Evolutionary conservation across 1,284 basidiomycete genomes (phyloP), one percentile per base, ranked within the genome.

Genomic region (Fistulinella cinereoalba): DNA sequence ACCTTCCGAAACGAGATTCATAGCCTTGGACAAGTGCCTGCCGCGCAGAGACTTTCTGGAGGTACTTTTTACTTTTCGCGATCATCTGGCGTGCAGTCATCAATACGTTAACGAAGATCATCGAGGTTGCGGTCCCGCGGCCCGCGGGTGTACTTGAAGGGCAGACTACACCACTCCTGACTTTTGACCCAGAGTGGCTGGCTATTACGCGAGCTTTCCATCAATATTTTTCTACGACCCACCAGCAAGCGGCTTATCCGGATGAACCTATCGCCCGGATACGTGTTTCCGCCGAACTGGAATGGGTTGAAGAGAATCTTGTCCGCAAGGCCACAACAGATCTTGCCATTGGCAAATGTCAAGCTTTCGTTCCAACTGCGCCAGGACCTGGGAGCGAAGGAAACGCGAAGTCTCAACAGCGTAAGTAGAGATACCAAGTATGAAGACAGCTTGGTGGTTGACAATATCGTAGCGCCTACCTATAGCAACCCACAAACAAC

Each of bases 11-110:
- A 98, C 96, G 0, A 79, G 76, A 43, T 99, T 99, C 67, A 70
- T 99, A 11, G 94, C 96, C 1, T 72, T 99, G 4, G 93, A 97
- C 71, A 98, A 99, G 66, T 97, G 94, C 58, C 77, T 94, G 1
- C 85, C 87, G 0, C 76, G 74, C 10, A 79, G 88, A 40, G 80
- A 89, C 41, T 97, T 93, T 62, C 76, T 99, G 5, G 92, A 97
- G 76, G 92, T 91, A 56, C 45, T 62, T 54, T n/a, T 24, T 39
- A 28, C 41, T 37, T 43, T 31, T 41, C 19, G 16, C 18, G 11
- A 13, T 13, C 37, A 29, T 45, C 41, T 54, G 13, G 54, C 3
- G 3, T n/a, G n/a, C n/a, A n/a, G n/a, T n/a, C n/a, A n/a, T n/a
- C 15, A 8, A 32, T 32, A 16, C 31, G n/a, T n/a, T n/a, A 18